Percentiles rank a stretch among this genome's conserved stretches.
phyloP scores from a whole-genome alignment of 495 filamentous ascomycete species.

The Aspergillus baeticus region DNA sequence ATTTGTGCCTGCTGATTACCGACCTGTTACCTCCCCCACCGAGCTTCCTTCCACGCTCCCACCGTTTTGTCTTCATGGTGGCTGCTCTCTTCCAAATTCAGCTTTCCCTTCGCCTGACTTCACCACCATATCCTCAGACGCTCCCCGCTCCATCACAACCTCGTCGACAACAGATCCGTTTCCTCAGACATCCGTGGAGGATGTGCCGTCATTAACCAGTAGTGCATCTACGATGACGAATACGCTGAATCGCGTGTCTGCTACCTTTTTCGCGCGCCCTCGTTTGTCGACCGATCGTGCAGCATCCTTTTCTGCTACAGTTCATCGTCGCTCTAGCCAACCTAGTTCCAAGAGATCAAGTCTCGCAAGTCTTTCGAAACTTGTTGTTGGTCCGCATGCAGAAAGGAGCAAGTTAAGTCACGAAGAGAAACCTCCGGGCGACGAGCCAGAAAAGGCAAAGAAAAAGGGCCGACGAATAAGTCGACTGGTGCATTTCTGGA shows the following conservation, averaged over 20 bases:
- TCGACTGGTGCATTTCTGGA: constrained; percentile 84
- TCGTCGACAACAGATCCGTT: constrained; percentile 48
- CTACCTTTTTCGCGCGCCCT: constrained; percentile 43
- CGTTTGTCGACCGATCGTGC: constrained; percentile 59
- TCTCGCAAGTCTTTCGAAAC: constrained; percentile 78
- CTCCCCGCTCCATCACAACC: constrained; percentile 57
- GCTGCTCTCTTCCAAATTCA: constrained; percentile 40
- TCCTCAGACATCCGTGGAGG: constrained; percentile 76
- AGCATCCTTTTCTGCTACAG: constrained; percentile 64
- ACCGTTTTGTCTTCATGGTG: constrained; percentile 45
- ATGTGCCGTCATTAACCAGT: constrained; percentile 83
- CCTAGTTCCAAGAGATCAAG: constrained; percentile 67
- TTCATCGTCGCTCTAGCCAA: constrained; percentile 55
- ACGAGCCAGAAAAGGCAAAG: constrained; percentile 61
- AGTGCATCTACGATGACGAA: constrained; percentile 84
- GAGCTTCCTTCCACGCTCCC: constrained; percentile 50
- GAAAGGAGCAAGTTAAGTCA: constrained; percentile 81
- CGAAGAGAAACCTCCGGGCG: constrained; percentile 59
- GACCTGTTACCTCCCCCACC: constrained; percentile 49
- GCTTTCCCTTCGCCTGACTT: constrained; percentile 52
- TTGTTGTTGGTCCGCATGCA: constrained; percentile 74
- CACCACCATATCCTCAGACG: constrained; percentile 49
- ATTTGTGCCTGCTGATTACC: constrained; percentile 44
- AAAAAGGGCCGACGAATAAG: constrained; percentile 73
- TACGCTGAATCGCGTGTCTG: constrained; percentile 45